Base-by-base conservation (phyloP, 2,329 filamentous ascomycete species). In the Monosporascus sp. region DNA sequence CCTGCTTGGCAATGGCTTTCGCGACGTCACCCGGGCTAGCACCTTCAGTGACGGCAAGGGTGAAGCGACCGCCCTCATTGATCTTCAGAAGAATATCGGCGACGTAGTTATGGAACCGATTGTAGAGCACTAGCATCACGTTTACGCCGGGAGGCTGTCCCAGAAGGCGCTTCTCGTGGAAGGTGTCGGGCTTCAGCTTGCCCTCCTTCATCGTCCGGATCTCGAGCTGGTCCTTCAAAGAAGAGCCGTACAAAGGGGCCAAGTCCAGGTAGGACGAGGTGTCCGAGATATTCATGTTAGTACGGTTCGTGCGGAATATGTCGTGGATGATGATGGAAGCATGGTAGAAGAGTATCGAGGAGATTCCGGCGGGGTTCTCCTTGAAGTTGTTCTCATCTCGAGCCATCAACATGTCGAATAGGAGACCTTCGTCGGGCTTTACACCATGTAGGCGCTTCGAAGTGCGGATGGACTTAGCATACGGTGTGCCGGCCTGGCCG, bases 261-360 rank as follows among this genome's bases (percentile, higher is more conserved):
- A 92, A 74, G 63, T 91, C 88, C 24, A 91, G 78, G 58, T 91
- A 91, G 0, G 87, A 90, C 0, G 86, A 90, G 0, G 85, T 89
- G 57, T 83, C 74, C 1, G 83, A 87, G 52, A 80, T 82, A 52
- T 81, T 82, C 63, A 76, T 79, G 66, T 91, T 84, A 5, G 73
- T 73, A 26, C 83, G 81, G 60, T 81, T 82, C 2, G 86, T 88
- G 38, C 82, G 77, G 69, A 89, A 89, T 49, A 86, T 68, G 68
- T 76, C 76, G 59, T 82, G 80, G 50, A 81, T 83, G 55, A 84
- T 82, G 62, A 92, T 86, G 7, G 86, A 83, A 0, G 87, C 88
- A 44, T 89, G 74, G 59, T 91, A 90, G 67, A 90, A 90, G 17
- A 92, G 73, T 71, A 90, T 83, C 61, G 84, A 86, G 0, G 87